A percentile compares a stretch with the other conserved stretches of the same genome.
Evolutionary conservation across 1,284 basidiomycete species (phyloP).

Genomic region (Ustilago xerochloae): DNA sequence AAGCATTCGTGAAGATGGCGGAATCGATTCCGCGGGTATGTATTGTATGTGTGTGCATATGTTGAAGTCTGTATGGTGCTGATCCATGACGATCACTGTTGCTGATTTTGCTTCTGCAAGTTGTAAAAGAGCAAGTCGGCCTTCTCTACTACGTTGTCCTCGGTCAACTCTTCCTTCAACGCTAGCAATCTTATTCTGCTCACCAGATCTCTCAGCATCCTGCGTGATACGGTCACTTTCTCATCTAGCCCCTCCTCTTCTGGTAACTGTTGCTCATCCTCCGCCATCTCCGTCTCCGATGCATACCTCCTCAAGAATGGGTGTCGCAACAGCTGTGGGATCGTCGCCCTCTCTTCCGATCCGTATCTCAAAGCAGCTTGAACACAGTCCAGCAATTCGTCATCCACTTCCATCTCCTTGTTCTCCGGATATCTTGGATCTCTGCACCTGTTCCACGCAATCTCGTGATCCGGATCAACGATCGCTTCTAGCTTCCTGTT

Average conservation of each 20-base stretch:
- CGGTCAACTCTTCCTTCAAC: slow-evolving; percentile 55
- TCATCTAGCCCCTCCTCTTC: slow-evolving; percentile 26
- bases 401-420: slow-evolving; percentile 74
- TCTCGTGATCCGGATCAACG: slow-evolving; percentile 77
- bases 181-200: slow-evolving; percentile 47
- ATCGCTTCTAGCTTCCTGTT: slow-evolving; percentile 92
- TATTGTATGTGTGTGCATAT: not conserved
- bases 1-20: too few species aligned
- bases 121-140: slow-evolving; percentile 53
- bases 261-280: too few species aligned
- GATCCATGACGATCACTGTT: not conserved
- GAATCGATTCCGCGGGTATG: slow-evolving; percentile 4
- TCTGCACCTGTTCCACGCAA: slow-evolving; percentile 79
- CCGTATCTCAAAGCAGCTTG: slow-evolving; percentile 79
- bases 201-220: slow-evolving; percentile 53
- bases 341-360: slow-evolving; percentile 82
- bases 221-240: slow-evolving; percentile 47
- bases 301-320: slow-evolving; percentile 67
- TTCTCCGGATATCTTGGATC: slow-evolving; percentile 71
- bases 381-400: slow-evolving; percentile 79
- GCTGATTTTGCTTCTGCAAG: slow-evolving; percentile 29
- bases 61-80: not conserved
- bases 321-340: slow-evolving; percentile 74
- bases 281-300: slow-evolving; percentile 11
- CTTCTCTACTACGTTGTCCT: slow-evolving; percentile 54